Evolutionary conservation across 441 rosid species (phyloP), one percentile per base, ranked within the genome.

Genomic region (Cnidoscolus chayamansa): DNA sequence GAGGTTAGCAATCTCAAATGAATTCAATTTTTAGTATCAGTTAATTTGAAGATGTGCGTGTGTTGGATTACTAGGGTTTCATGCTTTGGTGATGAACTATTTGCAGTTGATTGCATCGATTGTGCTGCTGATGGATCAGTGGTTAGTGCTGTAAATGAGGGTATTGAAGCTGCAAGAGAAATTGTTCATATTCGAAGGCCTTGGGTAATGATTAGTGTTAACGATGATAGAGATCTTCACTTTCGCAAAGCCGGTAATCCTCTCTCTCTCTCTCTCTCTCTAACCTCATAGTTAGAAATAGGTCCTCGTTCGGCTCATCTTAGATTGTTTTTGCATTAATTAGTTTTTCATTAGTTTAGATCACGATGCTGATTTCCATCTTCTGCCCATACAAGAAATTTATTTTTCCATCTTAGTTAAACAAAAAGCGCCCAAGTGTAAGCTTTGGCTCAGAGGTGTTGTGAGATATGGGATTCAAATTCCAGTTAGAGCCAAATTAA

Each of bases 201-300:
- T 51, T 88, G 89, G 92, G 87, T 85, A 19, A 88, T 88, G 92
- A 84, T 88, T 25, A 88, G 90, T 75, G 81, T 86, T 62, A 86
- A 88, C 60, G 90, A 88, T 59, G 89, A 88, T 37, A 81, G 82
- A 59, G 92, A 88, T 81, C 90, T 86, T 70, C 92, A 88, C 75
- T 86, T 88, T 72, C 88, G 90, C 13, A 88, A 88, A 80, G 90
- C 92, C 0, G 87, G 92, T 86, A 68, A 31, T 63, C 30, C 19
- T 32, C n/a, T 62, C 53, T 63, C 55, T 7, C 32, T 57, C n/a
- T 30, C 32, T 56, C 0, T 43, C 19, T 13, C 3, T 16, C 57
- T 48, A 16, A 5, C 3, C 32, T 12, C 11, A 51, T 30, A 59
- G 19, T 58, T 59, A 35, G 37, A 35, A 35, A 35, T 35, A 35